phyloP scores from a whole-genome alignment of 2,329 filamentous ascomycete species.

The Colletotrichum destructivum region DNA sequence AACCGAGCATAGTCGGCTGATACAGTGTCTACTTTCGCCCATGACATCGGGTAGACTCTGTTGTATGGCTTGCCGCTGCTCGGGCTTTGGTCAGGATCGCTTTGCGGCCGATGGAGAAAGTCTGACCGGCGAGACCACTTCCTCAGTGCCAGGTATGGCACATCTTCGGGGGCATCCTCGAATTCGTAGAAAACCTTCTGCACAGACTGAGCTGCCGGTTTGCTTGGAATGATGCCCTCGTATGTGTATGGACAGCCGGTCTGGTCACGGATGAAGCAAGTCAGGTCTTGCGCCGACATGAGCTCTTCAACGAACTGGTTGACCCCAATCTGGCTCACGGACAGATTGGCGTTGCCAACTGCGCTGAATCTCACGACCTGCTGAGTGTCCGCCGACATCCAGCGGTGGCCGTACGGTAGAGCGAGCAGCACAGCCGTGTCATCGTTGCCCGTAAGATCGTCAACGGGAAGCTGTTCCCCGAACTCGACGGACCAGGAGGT shows the following conservation, averaged over 20 bases:
- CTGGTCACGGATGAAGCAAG: constrained; percentile 59
- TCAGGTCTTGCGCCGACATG: constrained; percentile 42
- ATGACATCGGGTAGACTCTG: constrained; percentile 60
- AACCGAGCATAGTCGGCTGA: constrained; percentile 63
- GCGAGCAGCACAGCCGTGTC: constrained; percentile 63
- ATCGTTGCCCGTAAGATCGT: constrained; percentile 49
- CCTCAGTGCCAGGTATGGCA: constrained; percentile 64
- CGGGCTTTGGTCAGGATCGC: constrained; percentile 33
- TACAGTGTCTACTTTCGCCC: constrained; percentile 66
- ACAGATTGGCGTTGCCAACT: constrained; percentile 46
- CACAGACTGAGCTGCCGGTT: constrained; percentile 60
- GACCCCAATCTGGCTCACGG: constrained; percentile 51
- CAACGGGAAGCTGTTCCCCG: constrained; percentile 41
- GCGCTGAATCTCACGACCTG: constrained; percentile 62
- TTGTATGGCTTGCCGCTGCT: constrained; percentile 59
- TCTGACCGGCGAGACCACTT: constrained; percentile 71
- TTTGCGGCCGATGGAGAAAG: constrained; percentile 65
- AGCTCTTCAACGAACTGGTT: constrained; percentile 46
- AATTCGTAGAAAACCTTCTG: constrained; percentile 52
- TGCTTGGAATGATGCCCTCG: constrained; percentile 57
- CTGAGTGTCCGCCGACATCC: constrained; percentile 54
- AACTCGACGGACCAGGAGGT: constrained; percentile 57
- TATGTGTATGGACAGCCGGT: constrained; percentile 58
- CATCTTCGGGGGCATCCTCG: constrained; percentile 58
- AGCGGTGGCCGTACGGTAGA: constrained; percentile 65